A percentile compares a stretch with the other conserved stretches of the same genome.
Evolutionary conservation across 139 green algal genomes (phyloP).

Genomic region (Volvox reticuliferus): DNA sequence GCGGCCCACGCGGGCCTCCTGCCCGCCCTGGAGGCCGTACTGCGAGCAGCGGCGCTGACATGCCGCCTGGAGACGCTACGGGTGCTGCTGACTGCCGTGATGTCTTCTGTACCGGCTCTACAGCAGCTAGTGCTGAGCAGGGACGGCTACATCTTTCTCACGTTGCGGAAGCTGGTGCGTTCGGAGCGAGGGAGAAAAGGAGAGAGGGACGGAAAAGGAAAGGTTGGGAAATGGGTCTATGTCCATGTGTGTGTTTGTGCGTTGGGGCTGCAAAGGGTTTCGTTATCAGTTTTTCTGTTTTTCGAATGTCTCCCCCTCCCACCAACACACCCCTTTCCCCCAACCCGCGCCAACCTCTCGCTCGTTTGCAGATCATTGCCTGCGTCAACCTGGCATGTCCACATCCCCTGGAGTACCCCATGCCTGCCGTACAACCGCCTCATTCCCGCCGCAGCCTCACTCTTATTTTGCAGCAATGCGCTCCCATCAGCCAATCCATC

Average conservation of each 20-base stretch:
- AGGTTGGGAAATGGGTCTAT: neutral
- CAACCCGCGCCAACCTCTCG: neutral
- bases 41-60: slow-evolving; percentile 20
- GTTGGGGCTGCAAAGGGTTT: too few species aligned
- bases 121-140: slow-evolving; percentile 27
- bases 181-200: neutral
- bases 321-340: neutral
- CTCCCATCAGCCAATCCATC: neutral
- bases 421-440: neutral
- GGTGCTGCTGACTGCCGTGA: slow-evolving; percentile 26
- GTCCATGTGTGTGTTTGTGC: too few species aligned
- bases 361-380: neutral
- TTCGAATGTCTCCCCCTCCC: neutral
- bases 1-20: slow-evolving; percentile 1
- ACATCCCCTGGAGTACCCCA: slow-evolving; percentile 14
- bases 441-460: slow-evolving; percentile 19
- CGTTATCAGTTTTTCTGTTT: too few species aligned
- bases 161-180: slow-evolving; percentile 37
- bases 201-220: neutral
- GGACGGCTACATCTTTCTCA: slow-evolving; percentile 37
- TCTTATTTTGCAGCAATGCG: slow-evolving; percentile 15
- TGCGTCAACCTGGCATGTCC: slow-evolving; percentile 43
- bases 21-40: slow-evolving; percentile 21
- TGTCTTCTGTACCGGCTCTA: slow-evolving; percentile 10
- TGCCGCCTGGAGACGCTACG: slow-evolving; percentile 30